phyloP scores from a whole-genome alignment of 1,284 basidiomycete species.

The Coniophora puteana region DNA sequence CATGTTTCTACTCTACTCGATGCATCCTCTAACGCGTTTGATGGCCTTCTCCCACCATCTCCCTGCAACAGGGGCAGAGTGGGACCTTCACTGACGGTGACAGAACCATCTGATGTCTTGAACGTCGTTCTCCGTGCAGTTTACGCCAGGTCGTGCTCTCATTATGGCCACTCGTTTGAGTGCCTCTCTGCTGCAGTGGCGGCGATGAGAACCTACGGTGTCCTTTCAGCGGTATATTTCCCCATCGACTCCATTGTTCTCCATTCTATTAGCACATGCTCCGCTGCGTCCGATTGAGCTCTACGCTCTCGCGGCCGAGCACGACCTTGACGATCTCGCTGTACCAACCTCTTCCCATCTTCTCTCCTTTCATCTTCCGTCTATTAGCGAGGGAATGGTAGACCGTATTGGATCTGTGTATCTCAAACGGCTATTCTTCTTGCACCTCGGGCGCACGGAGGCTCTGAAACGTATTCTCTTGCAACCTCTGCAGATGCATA shows the following conservation, averaged over 20 bases:
- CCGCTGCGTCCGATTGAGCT: constrained; percentile 6
- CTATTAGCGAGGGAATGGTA: constrained; percentile 7
- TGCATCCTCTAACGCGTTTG: constrained; percentile 22
- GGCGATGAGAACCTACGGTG: background rate
- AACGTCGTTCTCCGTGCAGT: background rate
- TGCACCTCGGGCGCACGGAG: constrained; percentile 4
- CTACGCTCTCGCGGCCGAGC: constrained; percentile 7
- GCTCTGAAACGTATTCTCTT: constrained; percentile 1
- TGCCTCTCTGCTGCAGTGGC: background rate
- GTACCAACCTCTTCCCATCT: too few species aligned
- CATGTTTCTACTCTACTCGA: constrained; percentile 20
- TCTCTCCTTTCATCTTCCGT: constrained; percentile 3
- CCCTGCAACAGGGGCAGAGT: too few species aligned
- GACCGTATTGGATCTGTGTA: constrained; percentile 7
- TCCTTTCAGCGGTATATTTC: background rate
- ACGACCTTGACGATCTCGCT: too few species aligned
- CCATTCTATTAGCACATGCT: constrained; percentile 2
- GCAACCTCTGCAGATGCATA: constrained; percentile 8
- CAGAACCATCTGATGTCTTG: background rate
- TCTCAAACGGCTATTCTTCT: too few species aligned
- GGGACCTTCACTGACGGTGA: background rate
- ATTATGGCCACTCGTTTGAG: background rate
- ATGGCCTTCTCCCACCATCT: constrained; percentile 6
- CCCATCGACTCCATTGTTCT: background rate
- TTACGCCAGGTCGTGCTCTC: background rate